These are phyloP conservation scores for Candida andamanensis DNA, from an alignment of 805 yeast genomes.

Conservation along the genomic window DNA sequence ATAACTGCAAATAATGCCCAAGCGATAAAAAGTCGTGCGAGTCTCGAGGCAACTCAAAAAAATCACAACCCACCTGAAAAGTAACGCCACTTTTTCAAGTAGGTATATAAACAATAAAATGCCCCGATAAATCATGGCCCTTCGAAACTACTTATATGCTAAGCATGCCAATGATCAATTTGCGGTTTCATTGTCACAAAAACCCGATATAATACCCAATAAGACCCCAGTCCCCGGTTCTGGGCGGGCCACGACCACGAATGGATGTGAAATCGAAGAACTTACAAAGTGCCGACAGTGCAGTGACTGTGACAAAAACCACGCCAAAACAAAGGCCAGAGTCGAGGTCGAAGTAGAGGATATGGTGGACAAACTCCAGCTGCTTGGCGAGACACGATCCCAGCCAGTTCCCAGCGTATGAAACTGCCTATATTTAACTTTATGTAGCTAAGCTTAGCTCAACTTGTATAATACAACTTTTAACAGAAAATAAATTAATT, in stretches of 20 bases:
- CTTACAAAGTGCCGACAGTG: conserved; percentile 15
- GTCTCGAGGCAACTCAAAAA: too few relatives aligned
- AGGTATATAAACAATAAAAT: too few relatives aligned
- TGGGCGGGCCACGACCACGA: background rate
- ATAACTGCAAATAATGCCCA: too few relatives aligned
- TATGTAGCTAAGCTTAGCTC: background rate
- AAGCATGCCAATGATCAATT: conserved; percentile 25
- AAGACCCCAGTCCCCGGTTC: too few relatives aligned
- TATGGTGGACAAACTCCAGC: too few relatives aligned
- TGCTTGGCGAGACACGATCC: too few relatives aligned
- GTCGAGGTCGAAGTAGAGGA: conserved; percentile 9
- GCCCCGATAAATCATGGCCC: too few relatives aligned
- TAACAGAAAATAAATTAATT: conserved; percentile 18
- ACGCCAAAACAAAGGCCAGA: conserved; percentile 11
- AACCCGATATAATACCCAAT: conserved; percentile 6
- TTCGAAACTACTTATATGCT: conserved; percentile 37
- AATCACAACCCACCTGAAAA: too few relatives aligned
- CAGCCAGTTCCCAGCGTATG: too few relatives aligned
- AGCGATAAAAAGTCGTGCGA: too few relatives aligned
- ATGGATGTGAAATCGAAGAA: background rate
- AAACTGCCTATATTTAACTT: too few relatives aligned
- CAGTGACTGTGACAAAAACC: conserved; percentile 18
- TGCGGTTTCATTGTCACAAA: conserved; percentile 6
- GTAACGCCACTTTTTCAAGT: too few relatives aligned
- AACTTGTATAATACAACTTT: conserved; percentile 13